Base-by-base conservation (phyloP, 768 basidiomycete genomes). In the Boletales sp. region DNA sequence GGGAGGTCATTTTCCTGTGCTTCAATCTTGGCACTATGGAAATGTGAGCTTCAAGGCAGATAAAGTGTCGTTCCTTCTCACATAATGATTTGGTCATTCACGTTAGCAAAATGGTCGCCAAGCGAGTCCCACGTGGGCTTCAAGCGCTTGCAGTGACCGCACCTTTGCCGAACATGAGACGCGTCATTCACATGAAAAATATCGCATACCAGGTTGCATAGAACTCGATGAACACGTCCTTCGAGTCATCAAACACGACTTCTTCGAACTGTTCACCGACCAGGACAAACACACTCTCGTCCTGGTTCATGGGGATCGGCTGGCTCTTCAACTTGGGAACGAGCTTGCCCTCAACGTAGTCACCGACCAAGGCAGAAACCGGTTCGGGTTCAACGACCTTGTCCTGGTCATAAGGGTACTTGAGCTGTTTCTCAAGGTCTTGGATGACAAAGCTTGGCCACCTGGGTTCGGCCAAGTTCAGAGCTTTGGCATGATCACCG, bases 391-490 rank as follows among this genome's bases (percentile, higher is more conserved):
- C 80, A 31, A 92, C 58, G 11, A 79, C 79, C 59, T 78, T 77
- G 62, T 64, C 68, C 67, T 93, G 90, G 54, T 87, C 83, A 50
- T 83, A 74, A 15, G 96, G 95, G 69, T 81, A 99, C 75, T 96
- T 96, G 69, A 90, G 82, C 70, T 94, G 90, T 41, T 82, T 79
- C 48, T 73, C 64, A 39, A 97, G 62, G 59, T 96, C 81, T 73
- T 98, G 96, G 57, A 99, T 74, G 62, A 97, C 94, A 64, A 99
- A 94, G 36, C 84, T 77, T 11, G 96, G 96, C 94, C 93, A 97
- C 60, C 87, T 86, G 59, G 83, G 70, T 62, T 92, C 90, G 25
- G 68, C 65, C 49, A 99, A 79, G 78, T 94, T 95, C 50, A 99
- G 80, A 2, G 90, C 89, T 71, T 92, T 94, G 58, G 87, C 96